Base-by-base conservation (phyloP, 2,329 filamentous ascomycete genomes). In the Onygenales sp. region DNA sequence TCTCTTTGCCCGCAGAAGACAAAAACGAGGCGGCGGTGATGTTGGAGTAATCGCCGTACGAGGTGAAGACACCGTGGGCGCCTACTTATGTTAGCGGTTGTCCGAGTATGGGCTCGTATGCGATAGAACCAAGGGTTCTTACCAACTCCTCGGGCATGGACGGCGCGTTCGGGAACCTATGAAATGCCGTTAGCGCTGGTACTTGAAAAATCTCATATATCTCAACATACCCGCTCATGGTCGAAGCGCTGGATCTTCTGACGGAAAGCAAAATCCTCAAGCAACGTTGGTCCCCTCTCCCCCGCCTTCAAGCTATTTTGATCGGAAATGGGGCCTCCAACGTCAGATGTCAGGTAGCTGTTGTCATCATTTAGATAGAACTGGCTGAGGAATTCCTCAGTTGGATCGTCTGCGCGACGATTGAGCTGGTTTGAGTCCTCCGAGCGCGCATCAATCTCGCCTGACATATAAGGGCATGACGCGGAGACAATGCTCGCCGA, bases 221-320 rank as follows among this genome's bases (percentile, higher is more conserved):
- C n/a, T 17, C 7, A 13, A 63, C 72, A 63, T 68, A 85, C 85
- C 21, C 85, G 74, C 62, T 88, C 85, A 60, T 87, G 84, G 54
- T 87, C 84, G 60, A 87, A 87, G 52, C 79, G 80, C 47, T 81
- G 81, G 43, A 86, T 84, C 71, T 86, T 88, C 61, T 89, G 84
- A 35, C 85, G 78, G 64, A 86, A 84, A 58, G 85, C 82, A 50
- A 85, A 87, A 64, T 89, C 86, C 62, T 89, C 86, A 0, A 89
- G 71, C 17, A 89, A 70, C 0, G 83, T 84, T 1, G 85, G 78
- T 1, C 86, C 86, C 44, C 84, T 75, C 7, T 78, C 75, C 2
- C 86, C 86, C n/a, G 78, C 84, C 60, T 77, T 84, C 39, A 89
- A 69, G 60, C 82, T 86, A 57, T 78, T 74, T 61, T 86, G 83